Conservation (phyloP, 1,284 basidiomycete genomes). For the Trametes hirsuta region DNA sequence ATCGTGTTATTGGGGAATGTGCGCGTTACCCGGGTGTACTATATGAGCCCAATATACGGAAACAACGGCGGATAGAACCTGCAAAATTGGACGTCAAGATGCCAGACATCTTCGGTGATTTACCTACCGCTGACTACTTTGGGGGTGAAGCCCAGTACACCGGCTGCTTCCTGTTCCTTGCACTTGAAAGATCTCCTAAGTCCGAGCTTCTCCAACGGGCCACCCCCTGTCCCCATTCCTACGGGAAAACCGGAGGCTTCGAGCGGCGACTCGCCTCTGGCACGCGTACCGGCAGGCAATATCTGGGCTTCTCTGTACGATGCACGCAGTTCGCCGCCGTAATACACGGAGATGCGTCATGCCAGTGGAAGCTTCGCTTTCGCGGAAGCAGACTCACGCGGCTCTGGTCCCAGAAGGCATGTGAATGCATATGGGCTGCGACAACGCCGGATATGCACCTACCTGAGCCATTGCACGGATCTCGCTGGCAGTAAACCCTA, state of each 20-base stretch:
- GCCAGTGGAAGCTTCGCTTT: background rate
- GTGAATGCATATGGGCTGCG: background rate
- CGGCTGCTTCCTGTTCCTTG: too few relatives aligned
- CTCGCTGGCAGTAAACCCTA: constrained; percentile 2
- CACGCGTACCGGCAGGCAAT: background rate
- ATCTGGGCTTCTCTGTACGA: background rate
- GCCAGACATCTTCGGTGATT: too few relatives aligned
- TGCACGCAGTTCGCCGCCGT: background rate
- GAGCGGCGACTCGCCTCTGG: background rate
- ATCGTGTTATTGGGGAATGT: too few relatives aligned
- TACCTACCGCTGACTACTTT: too few relatives aligned
- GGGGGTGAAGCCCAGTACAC: too few relatives aligned
- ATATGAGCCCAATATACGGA: too few relatives aligned
- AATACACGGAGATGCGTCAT: background rate
- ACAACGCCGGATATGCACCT: background rate
- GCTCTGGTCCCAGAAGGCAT: background rate
- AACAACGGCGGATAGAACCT: too few relatives aligned
- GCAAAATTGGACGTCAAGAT: too few relatives aligned
- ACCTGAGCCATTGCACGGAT: background rate
- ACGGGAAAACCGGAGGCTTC: background rate
- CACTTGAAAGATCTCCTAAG: too few relatives aligned
- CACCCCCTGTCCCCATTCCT: too few relatives aligned
- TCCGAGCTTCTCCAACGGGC: too few relatives aligned
- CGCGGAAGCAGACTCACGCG: background rate
- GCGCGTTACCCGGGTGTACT: too few relatives aligned